Evolutionary conservation across 2,329 filamentous ascomycete genomes (phyloP).

Genomic region (Pseudogymnoascus sp.): DNA sequence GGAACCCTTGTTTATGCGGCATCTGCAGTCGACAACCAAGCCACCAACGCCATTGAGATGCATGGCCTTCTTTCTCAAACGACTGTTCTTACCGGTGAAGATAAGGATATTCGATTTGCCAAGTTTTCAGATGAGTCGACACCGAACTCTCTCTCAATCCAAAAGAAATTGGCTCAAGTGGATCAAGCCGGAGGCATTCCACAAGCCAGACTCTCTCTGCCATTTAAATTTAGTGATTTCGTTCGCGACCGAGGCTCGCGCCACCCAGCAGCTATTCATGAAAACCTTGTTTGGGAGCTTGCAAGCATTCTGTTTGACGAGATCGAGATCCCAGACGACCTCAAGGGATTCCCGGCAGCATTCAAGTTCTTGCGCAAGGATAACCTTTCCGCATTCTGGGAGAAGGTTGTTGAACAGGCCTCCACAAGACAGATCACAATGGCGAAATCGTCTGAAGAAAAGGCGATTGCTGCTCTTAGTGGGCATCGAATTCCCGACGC

Average conservation of each 20-base stretch:
- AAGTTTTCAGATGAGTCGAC: conserved; percentile 55
- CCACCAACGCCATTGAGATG: conserved; percentile 29
- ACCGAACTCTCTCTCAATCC: conserved; percentile 47
- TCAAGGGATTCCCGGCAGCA: conserved; percentile 31
- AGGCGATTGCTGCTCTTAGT: conserved; percentile 73
- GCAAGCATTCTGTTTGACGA: conserved; percentile 81
- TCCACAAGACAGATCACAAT: conserved; percentile 49
- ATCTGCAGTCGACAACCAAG: not conserved
- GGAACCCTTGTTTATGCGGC: conserved; percentile 64
- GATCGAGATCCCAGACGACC: conserved; percentile 39
- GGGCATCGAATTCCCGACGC: conserved; percentile 75
- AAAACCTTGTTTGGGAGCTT: conserved; percentile 77
- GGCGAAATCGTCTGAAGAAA: conserved; percentile 66
- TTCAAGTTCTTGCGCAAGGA: conserved; percentile 46
- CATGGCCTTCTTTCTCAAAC: conserved; percentile 47
- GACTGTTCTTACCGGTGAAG: conserved; percentile 54
- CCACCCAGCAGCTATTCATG: conserved; percentile 48
- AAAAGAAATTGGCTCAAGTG: conserved; percentile 51
- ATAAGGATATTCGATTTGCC: conserved; percentile 58
- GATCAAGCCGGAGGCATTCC: conserved; percentile 53
- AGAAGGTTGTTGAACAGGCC: conserved; percentile 56
- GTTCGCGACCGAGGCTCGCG: conserved; percentile 35
- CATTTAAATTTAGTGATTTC: conserved; percentile 45
- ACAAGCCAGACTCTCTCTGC: conserved; percentile 42
- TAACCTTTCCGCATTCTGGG: conserved; percentile 61